phyloP scores from a whole-genome alignment of 768 basidiomycete genomes.

The Mycena capillaripes region DNA sequence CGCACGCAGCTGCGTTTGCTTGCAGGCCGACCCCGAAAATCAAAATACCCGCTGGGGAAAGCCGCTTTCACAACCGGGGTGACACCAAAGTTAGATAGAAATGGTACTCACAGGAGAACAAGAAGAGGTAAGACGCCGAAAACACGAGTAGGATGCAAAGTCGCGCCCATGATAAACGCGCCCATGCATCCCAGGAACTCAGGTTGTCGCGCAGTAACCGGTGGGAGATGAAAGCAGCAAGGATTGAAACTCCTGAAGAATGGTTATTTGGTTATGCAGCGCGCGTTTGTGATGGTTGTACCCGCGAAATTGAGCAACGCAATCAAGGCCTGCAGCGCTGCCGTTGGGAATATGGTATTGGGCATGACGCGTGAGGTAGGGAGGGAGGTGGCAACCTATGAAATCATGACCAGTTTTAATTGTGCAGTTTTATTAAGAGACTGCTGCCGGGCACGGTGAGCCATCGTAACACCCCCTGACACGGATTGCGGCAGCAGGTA shows the following conservation, averaged over 20 bases:
- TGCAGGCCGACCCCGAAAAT: slow-evolving; percentile 62
- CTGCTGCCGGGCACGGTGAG: too few species aligned
- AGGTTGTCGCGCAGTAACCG: neutral
- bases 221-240: slow-evolving; percentile 21
- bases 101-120: slow-evolving; percentile 54
- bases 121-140: slow-evolving; percentile 58
- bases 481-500: too few species aligned
- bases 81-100: neutral
- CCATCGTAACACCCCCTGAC: too few species aligned
- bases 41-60: slow-evolving; percentile 54
- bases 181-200: neutral
- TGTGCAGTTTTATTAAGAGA: too few species aligned
- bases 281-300: neutral
- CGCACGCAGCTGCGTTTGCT: slow-evolving; percentile 50
- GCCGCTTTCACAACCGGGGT: neutral
- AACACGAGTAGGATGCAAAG: slow-evolving; percentile 56
- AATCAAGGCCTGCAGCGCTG: neutral
- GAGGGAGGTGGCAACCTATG: neutral
- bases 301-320: neutral
- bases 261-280: neutral
- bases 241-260: slow-evolving; percentile 23
- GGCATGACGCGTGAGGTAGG: neutral
- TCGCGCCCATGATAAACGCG: slow-evolving; percentile 53
- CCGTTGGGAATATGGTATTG: neutral
- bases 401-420: too few species aligned